Evolutionary conservation across 352 stramenopile species (phyloP).

Genomic region (Pythium brassicae): DNA sequence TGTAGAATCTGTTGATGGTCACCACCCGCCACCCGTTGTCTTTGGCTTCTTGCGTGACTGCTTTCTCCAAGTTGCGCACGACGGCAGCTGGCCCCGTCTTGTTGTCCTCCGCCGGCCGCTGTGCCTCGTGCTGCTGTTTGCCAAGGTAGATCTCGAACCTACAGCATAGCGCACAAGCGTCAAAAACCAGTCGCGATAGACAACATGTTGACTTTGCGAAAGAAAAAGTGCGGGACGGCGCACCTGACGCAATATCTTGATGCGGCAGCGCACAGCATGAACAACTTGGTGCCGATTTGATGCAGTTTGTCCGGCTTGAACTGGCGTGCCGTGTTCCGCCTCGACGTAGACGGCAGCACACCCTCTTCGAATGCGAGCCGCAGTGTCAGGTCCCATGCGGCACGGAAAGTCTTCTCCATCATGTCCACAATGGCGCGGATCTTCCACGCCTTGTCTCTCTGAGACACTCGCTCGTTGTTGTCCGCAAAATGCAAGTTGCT

Average conservation of each 20-base stretch:
- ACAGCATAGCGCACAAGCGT: not conserved
- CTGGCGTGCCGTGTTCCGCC: not conserved
- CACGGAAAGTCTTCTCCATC: not conserved
- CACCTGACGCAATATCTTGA: conserved; percentile 1
- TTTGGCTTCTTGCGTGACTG: not conserved
- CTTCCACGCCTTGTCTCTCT: conserved; percentile 1
- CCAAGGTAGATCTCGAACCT: conserved; percentile 2
- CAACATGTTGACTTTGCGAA: not conserved
- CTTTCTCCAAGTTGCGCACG: too few species aligned
- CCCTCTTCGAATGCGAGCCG: not conserved
- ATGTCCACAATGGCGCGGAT: not conserved
- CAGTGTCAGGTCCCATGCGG: not conserved
- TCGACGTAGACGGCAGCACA: not conserved
- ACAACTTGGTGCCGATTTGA: too few species aligned
- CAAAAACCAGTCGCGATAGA: not conserved
- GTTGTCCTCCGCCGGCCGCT: too few species aligned
- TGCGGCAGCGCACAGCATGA: too few species aligned
- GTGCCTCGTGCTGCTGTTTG: not conserved
- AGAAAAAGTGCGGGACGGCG: not conserved
- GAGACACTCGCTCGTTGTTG: too few species aligned
- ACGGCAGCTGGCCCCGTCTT: too few species aligned
- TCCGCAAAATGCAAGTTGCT: too few species aligned
- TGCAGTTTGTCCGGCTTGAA: too few species aligned
- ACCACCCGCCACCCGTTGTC: not conserved
- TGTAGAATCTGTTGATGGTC: not conserved